Base-by-base conservation (phyloP, 441 rosid genomes). In the Kokia cookei region DNA sequence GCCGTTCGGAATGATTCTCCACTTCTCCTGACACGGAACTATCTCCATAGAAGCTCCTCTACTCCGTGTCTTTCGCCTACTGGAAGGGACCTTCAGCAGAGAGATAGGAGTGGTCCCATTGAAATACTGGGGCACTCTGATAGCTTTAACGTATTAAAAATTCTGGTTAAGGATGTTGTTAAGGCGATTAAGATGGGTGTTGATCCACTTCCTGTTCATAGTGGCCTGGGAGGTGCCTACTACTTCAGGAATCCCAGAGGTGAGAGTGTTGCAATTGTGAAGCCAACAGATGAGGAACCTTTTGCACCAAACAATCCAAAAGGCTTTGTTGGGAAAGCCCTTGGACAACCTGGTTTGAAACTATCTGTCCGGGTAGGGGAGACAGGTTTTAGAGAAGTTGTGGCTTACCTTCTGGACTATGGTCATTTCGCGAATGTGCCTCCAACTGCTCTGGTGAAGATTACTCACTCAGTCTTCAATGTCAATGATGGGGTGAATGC, bases 251-350 rank as follows among this genome's bases (percentile, higher is more conserved):
- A 87, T 72, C 72, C 73, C 37, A 74, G 22, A 11, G 84, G 89
- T 65, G 76, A 87, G 65, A 84, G 84, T 14, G 84, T 84, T 68
- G 90, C 90, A 0, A 82, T 87, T 74, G 90, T 87, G 27, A 85
- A 87, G 65, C 90, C 90, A 13, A 85, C 86, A 0, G 91, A 87
- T 79, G 91, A 87, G 78, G 91, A 87, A 73, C 91, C 91, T 15
- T 87, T 83, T 84, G 91, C 91, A 15, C 91, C 89, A 50, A 87
- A 87, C 71, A 87, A 87, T 54, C 90, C 89, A 0, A 87, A 87
- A 55, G 90, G 90, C 37, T 87, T 87, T 76, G 84, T 84, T 7
- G 89, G 90, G 61, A 83, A 84, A 75, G 85, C 89, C 5, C 87
- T 87, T 22, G 90, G 90, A 45, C 87, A 82, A 50, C 87, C 87